Base-by-base conservation (phyloP, 2,329 filamentous ascomycete genomes). In the Colletotrichum plurivorum region DNA sequence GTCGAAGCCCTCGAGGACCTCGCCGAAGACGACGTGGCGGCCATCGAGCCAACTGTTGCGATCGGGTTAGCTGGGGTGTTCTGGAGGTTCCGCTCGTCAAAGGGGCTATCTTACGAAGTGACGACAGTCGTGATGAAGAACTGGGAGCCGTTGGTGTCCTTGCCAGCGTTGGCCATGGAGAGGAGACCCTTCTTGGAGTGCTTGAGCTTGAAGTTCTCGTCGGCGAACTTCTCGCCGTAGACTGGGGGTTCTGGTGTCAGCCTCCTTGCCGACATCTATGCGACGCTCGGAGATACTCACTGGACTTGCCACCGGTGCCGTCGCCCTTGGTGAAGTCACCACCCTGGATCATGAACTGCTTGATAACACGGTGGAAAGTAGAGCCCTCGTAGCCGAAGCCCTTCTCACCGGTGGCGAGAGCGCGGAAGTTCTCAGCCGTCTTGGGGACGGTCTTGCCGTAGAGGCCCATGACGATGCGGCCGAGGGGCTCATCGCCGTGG, bases 161-260 rank as follows among this genome's bases (percentile, higher is more conserved):
- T 89, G 81, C 93, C 93, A 70, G 92, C 89, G 84, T 95, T 95
- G 82, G 92, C 93, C 93, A 94, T 96, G 82, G 92, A 94, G 73
- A 96, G 85, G 59, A 94, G 84, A 77, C 93, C 93, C 82, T 90
- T 92, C 89, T 94, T 94, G 86, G 87, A 89, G 90, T 97, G 94
- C 88, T 94, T 95, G 79, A 95, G 88, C 91, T 96, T 95, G 89
- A 97, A 96, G 92, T 95, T 96, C 90, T 97, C 93, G 77, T 97
- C 93, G 73, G 89, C 83, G 84, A 96, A 96, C 84, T 93, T 93
- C 75, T 89, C 86, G 76, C 93, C 93, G 80, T 95, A 96, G 85
- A 96, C 89, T 91, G 72, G n/a, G 6, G 13, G 5, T 18, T 63
- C 49, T 31, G 18, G 8, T 45, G 43, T 63, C 45, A 52, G 31